Base-by-base conservation (phyloP, 129 eudicot genomes). In the Lonicera japonica region DNA sequence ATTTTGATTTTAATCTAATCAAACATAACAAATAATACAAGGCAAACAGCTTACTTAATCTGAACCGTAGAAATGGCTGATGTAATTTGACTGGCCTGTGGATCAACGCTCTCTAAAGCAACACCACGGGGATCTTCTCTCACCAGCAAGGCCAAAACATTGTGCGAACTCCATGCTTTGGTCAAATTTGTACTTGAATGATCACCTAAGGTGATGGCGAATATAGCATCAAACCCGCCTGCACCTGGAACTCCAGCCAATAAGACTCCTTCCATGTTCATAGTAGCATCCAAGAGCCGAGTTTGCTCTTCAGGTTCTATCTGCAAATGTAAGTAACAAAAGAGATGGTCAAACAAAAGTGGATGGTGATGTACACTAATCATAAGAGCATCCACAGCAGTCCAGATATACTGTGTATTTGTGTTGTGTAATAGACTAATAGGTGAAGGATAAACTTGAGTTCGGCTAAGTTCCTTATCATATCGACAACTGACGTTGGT, bases 241-340 rank as follows among this genome's bases (percentile, higher is more conserved):
- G 96, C 99, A 55, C 99, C 96, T 40, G 99, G 99, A 71, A 94
- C 91, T 54, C 99, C 99, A 36, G 99, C 99, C 80, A 94, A 73
- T 50, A 94, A 68, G 63, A 94, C 95, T 71, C 96, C 96, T 56
- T 80, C 81, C 79, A 77, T 72, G 65, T 61, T 78, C 96, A 88
- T 88, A 22, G 99, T 88, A 21, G 91, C 76, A 66, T 92, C 95
- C 70, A 82, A 66, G 61, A 88, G 96, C 66, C 40, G 78, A 54
- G 99, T 85, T 79, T 80, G 96, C 69, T 92, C 80, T 62, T 88
- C 89, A 7, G 96, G 99, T 77, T 88, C 95, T 79, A 92, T 92
- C 96, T 92, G 95, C 61, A 69, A 68, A 4, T 14, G 20, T 46
- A 6, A 1, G 55, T 16, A 47, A 18, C 45, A 34, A 36, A 54